Conservation (phyloP, 2,329 filamentous ascomycete species). For the Colletotrichum eleusines region DNA sequence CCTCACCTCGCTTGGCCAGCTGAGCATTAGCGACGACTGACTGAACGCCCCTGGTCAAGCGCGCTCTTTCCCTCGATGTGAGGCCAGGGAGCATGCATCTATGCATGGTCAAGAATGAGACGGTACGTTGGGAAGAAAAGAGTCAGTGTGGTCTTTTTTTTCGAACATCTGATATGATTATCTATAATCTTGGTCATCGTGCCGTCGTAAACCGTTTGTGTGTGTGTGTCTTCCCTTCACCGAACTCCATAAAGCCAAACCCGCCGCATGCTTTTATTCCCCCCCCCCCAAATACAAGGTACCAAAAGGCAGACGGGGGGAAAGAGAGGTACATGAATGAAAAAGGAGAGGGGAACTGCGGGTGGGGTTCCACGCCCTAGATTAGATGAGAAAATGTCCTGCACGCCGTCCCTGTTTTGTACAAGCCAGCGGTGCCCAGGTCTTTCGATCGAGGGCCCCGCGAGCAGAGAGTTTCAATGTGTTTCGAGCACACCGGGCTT, state of each 20-base stretch:
- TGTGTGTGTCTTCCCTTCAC: not conserved
- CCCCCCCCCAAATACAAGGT: not conserved
- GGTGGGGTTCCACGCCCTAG: not conserved
- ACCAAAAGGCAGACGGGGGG: not conserved
- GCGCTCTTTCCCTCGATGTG: not conserved
- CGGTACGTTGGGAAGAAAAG: not conserved
- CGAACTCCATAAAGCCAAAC: constrained; percentile 5
- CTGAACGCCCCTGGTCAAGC: no score
- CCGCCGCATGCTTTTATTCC: not conserved
- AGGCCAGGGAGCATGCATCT: not conserved
- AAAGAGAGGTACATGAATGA: not conserved
- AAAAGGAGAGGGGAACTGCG: not conserved
- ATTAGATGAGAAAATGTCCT: not conserved
- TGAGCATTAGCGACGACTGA: no score
- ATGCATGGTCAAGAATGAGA: not conserved
- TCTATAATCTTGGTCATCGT: not conserved
- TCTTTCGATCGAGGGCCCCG: not conserved
- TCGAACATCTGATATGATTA: not conserved
- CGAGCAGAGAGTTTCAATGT: no score
- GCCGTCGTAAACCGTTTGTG: not conserved
- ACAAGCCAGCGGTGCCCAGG: not conserved
- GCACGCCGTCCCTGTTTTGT: not conserved
- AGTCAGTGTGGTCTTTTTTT: constrained; percentile 1
- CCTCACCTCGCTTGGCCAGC: constrained; percentile 17
- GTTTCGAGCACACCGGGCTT: no score